Evolutionary conservation across 1,139 yeast genomes (phyloP).

Genomic region (Yamadazyma triangularis): DNA sequence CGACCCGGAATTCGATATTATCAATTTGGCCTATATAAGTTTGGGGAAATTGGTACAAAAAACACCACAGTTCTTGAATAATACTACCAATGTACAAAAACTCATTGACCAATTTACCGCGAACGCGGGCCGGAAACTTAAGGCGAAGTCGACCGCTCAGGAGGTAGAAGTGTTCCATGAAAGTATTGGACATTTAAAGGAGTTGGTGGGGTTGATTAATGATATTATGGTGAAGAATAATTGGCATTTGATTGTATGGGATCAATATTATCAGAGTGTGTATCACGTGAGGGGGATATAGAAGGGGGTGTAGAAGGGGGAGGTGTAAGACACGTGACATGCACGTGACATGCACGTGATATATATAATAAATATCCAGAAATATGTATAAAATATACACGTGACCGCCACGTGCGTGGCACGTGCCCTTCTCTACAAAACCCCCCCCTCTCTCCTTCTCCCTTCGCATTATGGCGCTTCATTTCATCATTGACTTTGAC

Average conservation of each 20-base stretch:
- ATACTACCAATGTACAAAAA: conserved; percentile 15
- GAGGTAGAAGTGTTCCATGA: conserved; percentile 35
- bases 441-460: no score
- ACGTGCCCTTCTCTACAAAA: no score
- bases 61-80: conserved; percentile 16
- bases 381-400: no score
- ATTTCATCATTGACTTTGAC: conserved; percentile 60
- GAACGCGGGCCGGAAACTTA: conserved; percentile 33
- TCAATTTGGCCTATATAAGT: conserved; percentile 32
- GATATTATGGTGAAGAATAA: conserved; percentile 11
- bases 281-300: no score
- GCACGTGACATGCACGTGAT: no score
- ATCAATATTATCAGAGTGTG: conserved; percentile 10
- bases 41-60: conserved; percentile 24
- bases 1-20: conserved; percentile 38
- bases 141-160: conserved; percentile 42
- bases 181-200: conserved; percentile 24
- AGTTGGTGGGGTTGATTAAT: conserved; percentile 20
- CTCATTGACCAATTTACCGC: conserved; percentile 21
- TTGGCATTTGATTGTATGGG: conserved; percentile 14
- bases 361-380: no score
- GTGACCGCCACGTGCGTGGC: no score
- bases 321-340: no score
- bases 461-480: no score
- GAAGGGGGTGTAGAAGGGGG: no score